Conservation (phyloP, 2,329 filamentous ascomycete genomes). For the Apiospora pterosperma region DNA sequence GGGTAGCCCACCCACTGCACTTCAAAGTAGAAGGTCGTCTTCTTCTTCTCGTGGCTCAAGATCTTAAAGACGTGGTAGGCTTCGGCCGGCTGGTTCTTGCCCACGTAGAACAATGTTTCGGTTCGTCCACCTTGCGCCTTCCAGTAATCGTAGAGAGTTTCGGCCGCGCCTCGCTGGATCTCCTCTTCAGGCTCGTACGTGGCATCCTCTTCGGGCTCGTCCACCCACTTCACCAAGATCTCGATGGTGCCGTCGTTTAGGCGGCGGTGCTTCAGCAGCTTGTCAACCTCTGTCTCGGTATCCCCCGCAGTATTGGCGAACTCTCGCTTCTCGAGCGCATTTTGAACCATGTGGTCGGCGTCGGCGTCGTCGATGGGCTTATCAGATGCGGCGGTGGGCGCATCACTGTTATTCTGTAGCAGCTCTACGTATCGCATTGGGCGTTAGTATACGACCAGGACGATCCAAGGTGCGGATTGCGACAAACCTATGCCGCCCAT, state of each 20-base stretch:
- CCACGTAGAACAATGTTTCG: constrained; percentile 22
- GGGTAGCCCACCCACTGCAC: constrained; percentile 32
- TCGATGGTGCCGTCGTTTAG: constrained; percentile 20
- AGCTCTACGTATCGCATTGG: not conserved
- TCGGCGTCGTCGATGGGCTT: constrained; percentile 6
- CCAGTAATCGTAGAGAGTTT: constrained; percentile 31
- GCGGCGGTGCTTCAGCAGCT: constrained; percentile 24
- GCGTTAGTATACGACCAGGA: not conserved
- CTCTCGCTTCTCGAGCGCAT: constrained; percentile 12
- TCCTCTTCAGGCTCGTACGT: constrained; percentile 32
- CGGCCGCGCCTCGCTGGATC: constrained; percentile 30
- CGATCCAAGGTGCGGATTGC: not conserved
- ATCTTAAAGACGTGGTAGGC: constrained; percentile 26
- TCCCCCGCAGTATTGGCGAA: constrained; percentile 13
- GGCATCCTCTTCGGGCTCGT: constrained; percentile 20
- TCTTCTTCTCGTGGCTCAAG: constrained; percentile 23
- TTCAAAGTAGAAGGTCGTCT: constrained; percentile 25
- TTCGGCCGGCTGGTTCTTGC: constrained; percentile 20
- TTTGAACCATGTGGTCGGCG: constrained; percentile 3
- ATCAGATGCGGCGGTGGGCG: not conserved
- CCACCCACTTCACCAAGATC: constrained; percentile 28
- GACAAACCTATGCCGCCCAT: constrained; percentile 17
- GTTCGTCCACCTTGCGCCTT: constrained; percentile 26
- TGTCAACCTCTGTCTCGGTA: constrained; percentile 18
- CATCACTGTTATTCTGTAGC: not conserved